phyloP scores from a whole-genome alignment of 2,329 filamentous ascomycete species.

The Raffaelea albimanens region DNA sequence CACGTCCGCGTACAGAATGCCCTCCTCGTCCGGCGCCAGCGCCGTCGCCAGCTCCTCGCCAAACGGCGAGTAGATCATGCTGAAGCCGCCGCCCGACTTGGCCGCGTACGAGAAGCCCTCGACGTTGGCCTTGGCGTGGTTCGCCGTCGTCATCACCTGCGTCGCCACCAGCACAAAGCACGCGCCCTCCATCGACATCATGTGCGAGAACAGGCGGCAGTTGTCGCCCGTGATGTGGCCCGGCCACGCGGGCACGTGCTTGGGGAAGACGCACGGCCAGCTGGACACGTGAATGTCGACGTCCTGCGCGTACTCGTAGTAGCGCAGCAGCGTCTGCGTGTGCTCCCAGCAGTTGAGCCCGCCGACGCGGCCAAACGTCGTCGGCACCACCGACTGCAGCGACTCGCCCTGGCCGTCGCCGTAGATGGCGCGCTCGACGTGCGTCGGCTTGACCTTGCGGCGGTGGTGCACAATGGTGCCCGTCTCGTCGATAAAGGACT shows the following conservation, averaged over 20 bases:
- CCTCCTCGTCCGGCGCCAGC: constrained; percentile 12
- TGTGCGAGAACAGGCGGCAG: constrained; percentile 29
- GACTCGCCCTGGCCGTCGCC: constrained; percentile 32
- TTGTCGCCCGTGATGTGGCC: constrained; percentile 24
- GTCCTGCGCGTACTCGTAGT: constrained; percentile 31
- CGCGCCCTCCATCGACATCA: constrained; percentile 47
- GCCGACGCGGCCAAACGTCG: constrained; percentile 31
- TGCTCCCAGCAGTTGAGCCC: constrained; percentile 42
- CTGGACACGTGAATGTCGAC: constrained; percentile 37
- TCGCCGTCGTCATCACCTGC: constrained; percentile 33
- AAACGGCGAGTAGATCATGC: constrained; percentile 14
- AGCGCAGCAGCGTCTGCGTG: constrained; percentile 39
- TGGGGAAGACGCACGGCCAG: constrained; percentile 28
- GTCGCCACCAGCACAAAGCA: constrained; percentile 46
- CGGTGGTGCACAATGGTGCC: constrained; percentile 24
- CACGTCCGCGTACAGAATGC: constrained; percentile 27
- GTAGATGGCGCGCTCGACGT: constrained; percentile 43
- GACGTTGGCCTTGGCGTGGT: constrained; percentile 30
- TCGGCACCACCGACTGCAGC: constrained; percentile 30
- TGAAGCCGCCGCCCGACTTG: constrained; percentile 15
- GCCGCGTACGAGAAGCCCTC: constrained; percentile 5
- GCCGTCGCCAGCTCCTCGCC: constrained; percentile 12
- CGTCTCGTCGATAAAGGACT: constrained; percentile 23
- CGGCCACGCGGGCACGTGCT: constrained; percentile 17
- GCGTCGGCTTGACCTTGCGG: constrained; percentile 43